These are phyloP conservation scores for Tricholoma terreum DNA, from an alignment of 768 basidiomycete genomes.

Conservation along the genomic window DNA sequence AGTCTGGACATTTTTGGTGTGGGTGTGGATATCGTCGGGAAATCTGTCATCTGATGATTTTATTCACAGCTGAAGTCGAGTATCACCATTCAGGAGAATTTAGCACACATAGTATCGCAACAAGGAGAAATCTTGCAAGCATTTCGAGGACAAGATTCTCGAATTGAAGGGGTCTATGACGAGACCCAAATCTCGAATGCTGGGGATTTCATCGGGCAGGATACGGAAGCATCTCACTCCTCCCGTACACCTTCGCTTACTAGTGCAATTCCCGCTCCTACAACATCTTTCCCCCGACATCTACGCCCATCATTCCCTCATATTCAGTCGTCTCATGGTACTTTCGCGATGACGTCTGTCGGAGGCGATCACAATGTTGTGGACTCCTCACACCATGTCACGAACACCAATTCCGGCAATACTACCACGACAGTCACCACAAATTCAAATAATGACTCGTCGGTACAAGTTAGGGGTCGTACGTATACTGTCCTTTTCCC, in stretches of 20 bases:
- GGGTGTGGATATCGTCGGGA: neutral
- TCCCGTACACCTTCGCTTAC: neutral
- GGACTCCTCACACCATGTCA: slow-evolving; percentile 13
- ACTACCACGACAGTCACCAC: slow-evolving; percentile 17
- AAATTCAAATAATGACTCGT: slow-evolving; percentile 18
- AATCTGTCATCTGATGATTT: neutral
- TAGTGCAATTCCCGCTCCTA: neutral
- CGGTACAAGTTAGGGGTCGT: neutral
- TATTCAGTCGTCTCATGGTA: neutral
- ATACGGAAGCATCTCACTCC: neutral
- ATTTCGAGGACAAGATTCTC: neutral
- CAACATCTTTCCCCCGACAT: neutral
- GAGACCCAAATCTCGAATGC: neutral
- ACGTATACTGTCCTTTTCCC: neutral
- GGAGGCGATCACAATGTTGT: slow-evolving; percentile 1
- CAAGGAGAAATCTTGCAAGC: neutral
- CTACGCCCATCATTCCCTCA: neutral
- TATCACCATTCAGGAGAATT: slow-evolving; percentile 20
- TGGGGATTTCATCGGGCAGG: too few relatives aligned
- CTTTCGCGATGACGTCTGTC: slow-evolving; percentile 3
- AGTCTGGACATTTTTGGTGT: slow-evolving; percentile 26
- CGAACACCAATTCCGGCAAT: slow-evolving; percentile 18
- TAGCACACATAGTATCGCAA: neutral
- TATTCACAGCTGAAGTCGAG: slow-evolving; percentile 7
- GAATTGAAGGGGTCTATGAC: too few relatives aligned